Percentiles rank a stretch among this genome's conserved stretches.
Evolutionary conservation across 768 basidiomycete genomes (phyloP).

Genomic region (Leccinum ochraceum): DNA sequence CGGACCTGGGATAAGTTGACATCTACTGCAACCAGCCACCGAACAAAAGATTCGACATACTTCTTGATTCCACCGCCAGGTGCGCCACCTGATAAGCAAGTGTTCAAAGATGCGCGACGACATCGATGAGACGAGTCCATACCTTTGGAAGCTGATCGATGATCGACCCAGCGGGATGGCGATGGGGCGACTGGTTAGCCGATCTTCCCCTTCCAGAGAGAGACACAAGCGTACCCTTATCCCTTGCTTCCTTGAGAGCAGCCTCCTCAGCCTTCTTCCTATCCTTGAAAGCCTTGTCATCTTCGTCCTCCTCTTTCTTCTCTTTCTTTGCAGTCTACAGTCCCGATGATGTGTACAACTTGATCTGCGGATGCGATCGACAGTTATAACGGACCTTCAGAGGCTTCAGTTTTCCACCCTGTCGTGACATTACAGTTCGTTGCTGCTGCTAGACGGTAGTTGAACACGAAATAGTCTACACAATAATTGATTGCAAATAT

Average conservation of each 20-base stretch:
- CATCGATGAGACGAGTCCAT: slow-evolving; percentile 3
- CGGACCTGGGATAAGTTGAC: slow-evolving; percentile 47
- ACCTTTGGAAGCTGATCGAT: slow-evolving; percentile 32
- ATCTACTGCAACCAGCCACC: slow-evolving; percentile 5
- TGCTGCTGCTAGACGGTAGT: slow-evolving; percentile 1
- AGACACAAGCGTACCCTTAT: slow-evolving; percentile 54
- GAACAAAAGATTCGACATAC: slow-evolving; percentile 44
- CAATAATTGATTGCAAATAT: not conserved
- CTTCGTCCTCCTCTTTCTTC: slow-evolving; percentile 69
- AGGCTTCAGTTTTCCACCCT: slow-evolving; percentile 87
- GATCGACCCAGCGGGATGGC: not conserved
- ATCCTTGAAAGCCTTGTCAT: slow-evolving; percentile 71
- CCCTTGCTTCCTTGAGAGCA: slow-evolving; percentile 69
- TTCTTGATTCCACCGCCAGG: slow-evolving; percentile 84
- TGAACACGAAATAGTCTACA: slow-evolving; percentile 1
- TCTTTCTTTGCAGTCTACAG: slow-evolving; percentile 81
- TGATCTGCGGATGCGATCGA: not conserved
- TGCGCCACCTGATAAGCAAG: slow-evolving; percentile 53
- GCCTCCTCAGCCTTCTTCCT: slow-evolving; percentile 76
- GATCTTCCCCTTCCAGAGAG: not conserved
- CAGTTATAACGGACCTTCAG: slow-evolving; percentile 56
- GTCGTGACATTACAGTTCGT: slow-evolving; percentile 44
- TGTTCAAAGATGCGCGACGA: slow-evolving; percentile 10
- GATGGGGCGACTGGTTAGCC: not conserved
- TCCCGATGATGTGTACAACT: not conserved